Percentiles rank a stretch among this genome's conserved stretches.
Evolutionary conservation across 148 eudicot species (phyloP).

Genomic region (Chenopodium berlandieri): DNA sequence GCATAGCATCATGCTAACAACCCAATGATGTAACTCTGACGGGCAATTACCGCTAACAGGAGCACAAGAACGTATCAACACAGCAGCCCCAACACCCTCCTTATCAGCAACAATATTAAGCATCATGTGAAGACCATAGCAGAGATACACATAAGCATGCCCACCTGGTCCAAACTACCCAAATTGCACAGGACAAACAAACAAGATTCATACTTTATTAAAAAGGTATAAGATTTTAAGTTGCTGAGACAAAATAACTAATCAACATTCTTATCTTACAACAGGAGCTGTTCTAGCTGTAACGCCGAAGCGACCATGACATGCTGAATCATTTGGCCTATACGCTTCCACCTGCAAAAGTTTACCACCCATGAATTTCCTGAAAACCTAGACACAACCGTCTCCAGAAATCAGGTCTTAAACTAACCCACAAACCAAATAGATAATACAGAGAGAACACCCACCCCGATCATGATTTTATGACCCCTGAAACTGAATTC

Average conservation of each 20-base stretch:
- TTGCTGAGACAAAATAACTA: neutral
- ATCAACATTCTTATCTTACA: constrained; percentile 38
- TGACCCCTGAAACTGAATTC: neutral
- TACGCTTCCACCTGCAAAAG: constrained; percentile 87
- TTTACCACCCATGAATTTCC: neutral
- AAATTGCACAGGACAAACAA: neutral
- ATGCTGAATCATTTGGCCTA: constrained; percentile 87
- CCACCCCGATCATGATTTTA: neutral
- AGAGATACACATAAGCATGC: constrained; percentile 90
- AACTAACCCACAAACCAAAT: neutral
- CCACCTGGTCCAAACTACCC: constrained; percentile 94
- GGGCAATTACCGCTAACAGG: constrained; percentile 69
- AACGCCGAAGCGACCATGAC: constrained; percentile 83
- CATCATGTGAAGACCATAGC: constrained; percentile 91
- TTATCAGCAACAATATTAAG: constrained; percentile 93
- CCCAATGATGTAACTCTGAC: neutral
- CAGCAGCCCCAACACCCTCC: constrained; percentile 90
- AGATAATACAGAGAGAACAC: neutral
- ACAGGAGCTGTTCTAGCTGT: constrained; percentile 93
- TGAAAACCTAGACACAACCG: neutral
- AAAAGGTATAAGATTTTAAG: neutral
- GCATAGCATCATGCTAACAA: neutral
- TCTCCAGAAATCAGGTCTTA: neutral
- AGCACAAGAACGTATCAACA: constrained; percentile 87
- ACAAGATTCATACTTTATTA: constrained; percentile 7